These are phyloP conservation scores for Kluyveromyces starmeri DNA, from an alignment of 805 yeast species.

Conservation along the genomic window DNA sequence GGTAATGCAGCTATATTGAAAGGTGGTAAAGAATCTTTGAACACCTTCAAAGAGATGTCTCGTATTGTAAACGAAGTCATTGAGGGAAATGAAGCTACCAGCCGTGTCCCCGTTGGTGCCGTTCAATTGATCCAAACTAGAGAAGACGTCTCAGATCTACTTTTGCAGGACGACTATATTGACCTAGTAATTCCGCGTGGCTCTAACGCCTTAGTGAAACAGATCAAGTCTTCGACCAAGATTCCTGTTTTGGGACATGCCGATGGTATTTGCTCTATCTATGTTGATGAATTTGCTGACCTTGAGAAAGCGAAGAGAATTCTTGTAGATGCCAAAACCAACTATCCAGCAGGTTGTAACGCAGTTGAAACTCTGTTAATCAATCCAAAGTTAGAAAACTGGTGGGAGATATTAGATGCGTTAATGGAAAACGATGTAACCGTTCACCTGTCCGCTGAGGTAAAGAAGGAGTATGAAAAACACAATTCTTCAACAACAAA, in stretches of 20 bases:
- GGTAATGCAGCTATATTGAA: constrained; percentile 95
- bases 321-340: constrained; percentile 81
- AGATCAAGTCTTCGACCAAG: constrained; percentile 78
- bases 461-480: constrained; percentile 17
- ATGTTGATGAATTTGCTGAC: constrained; percentile 71
- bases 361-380: constrained; percentile 85
- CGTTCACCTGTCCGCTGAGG: constrained; percentile 54
- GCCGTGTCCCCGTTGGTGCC: constrained; percentile 72
- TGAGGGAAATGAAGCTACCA: constrained; percentile 31
- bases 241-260: constrained; percentile 99
- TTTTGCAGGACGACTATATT: constrained; percentile 79
- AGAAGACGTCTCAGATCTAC: constrained; percentile 77
- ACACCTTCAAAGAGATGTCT: constrained; percentile 80
- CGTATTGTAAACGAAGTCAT: constrained; percentile 56
- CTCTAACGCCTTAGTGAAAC: constrained; percentile 83
- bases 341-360: constrained; percentile 98
- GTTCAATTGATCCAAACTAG: constrained; percentile 84
- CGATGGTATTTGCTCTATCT: constrained; percentile 92
- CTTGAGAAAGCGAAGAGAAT: constrained; percentile 66
- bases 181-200: constrained; percentile 98
- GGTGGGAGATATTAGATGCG: constrained; percentile 33
- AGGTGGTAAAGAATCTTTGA: constrained; percentile 90
- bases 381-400: constrained; percentile 27
- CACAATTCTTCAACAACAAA: constrained; percentile 17
- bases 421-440: constrained; percentile 62